Base-by-base conservation (phyloP, 2,329 filamentous ascomycete species). In the Cylindrodendrum hubeiense region DNA sequence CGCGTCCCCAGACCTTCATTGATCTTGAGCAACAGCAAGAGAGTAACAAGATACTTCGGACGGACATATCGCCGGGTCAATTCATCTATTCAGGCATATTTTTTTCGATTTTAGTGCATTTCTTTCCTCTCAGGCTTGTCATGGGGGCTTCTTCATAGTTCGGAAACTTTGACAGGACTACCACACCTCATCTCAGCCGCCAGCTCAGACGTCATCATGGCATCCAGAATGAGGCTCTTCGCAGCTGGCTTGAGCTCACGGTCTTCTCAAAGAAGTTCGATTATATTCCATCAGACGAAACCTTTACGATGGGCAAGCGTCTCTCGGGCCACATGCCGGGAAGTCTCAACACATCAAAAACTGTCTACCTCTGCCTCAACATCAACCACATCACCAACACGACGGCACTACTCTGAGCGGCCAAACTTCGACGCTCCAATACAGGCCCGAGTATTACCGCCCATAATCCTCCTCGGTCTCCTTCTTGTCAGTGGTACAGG, bases 341-440 rank as follows among this genome's bases (percentile, higher is more conserved):
- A 17, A 8, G 4, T 37, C 26, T 43, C 46, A 51, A 41, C 30
- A 2, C 5, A n/a, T 30, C 49, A 24, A 33, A 8, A n/a, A 3
- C 41, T 17, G 17, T 7, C 57, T 44, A 9, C 39, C 8, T 52
- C 60, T n/a, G 47, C 21, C 22, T 24, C 43, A 17, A 24, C 53
- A 24, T 47, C 43, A 33, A 63, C 50, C 7, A 39, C 66, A 56
- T 43, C 58, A 50, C 15, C 50, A 33, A 30, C 50, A 43, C 49
- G 3, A n/a, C 67, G 53, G 33, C 43, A 56, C 53, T 56, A 28
- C 17, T 46, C 70, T 53, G 51, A 57, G 44, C 70, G 37, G 13
- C 70, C 70, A 62, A 28, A 53, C 57, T 65, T 91, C 89, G 22
- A 84, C 80, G 4, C 81, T 79, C 15, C 84, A 75, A 63, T 87